These are phyloP conservation scores for Trichoderma gracile DNA, from an alignment of 2,329 filamentous ascomycete species.

Conservation along the genomic window DNA sequence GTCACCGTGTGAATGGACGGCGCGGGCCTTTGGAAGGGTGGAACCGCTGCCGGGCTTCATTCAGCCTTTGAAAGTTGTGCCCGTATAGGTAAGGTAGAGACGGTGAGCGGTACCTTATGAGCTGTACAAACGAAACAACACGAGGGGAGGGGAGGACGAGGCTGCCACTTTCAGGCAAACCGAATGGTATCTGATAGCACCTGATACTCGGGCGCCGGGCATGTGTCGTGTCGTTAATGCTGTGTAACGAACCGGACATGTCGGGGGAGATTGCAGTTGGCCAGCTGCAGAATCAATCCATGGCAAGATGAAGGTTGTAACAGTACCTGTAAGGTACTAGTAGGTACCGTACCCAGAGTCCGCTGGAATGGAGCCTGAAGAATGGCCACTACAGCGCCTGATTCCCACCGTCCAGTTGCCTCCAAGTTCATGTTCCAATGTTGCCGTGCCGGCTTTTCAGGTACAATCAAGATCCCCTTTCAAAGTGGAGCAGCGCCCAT, in stretches of 20 bases:
- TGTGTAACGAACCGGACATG: neutral
- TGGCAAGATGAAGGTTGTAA: neutral
- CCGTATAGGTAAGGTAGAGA: constrained; percentile 7
- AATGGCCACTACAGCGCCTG: neutral
- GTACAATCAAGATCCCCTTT: constrained; percentile 8
- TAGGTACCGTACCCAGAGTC: neutral
- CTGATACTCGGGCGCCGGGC: neutral
- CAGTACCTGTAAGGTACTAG: neutral
- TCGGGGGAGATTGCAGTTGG: neutral
- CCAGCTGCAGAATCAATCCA: too few species aligned
- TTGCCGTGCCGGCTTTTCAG: neutral
- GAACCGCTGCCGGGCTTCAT: neutral
- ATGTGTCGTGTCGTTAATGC: constrained; percentile 14
- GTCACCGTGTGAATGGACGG: constrained; percentile 18
- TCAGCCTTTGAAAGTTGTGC: constrained; percentile 11
- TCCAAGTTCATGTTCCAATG: neutral
- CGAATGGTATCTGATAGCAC: neutral
- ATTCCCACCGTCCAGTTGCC: neutral
- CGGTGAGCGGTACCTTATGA: neutral
- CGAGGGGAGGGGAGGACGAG: neutral
- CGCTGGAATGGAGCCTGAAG: neutral
- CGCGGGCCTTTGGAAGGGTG: neutral
- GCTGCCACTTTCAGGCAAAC: neutral
- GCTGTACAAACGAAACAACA: too few species aligned
- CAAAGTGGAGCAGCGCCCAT: neutral